A percentile compares a stretch with the other conserved stretches of the same genome.
Evolutionary conservation across 2,329 filamentous ascomycete genomes (phyloP).

Genomic region (Microascus cirrosus): DNA sequence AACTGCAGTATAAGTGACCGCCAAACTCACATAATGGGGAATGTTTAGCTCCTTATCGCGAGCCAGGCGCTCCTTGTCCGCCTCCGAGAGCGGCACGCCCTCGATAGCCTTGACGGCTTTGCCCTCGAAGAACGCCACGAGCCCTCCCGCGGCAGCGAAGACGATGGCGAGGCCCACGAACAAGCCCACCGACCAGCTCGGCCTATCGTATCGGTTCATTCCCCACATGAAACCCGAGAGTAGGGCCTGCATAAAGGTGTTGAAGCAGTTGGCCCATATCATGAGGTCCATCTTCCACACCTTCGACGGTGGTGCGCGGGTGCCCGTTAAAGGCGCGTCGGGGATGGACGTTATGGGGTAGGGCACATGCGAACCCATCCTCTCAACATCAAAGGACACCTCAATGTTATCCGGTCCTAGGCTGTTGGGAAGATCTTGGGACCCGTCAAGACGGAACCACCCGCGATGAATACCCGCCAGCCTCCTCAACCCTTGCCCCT

Average conservation of each 20-base stretch:
- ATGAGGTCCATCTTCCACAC: slow-evolving; percentile 72
- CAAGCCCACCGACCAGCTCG: slow-evolving; percentile 67
- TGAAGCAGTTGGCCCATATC: slow-evolving; percentile 67
- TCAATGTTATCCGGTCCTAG: slow-evolving; percentile 30
- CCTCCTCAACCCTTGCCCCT: slow-evolving; percentile 47
- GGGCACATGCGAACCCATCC: slow-evolving; percentile 32
- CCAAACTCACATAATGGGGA: slow-evolving; percentile 32
- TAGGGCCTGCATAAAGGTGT: slow-evolving; percentile 65
- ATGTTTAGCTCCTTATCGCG: slow-evolving; percentile 44
- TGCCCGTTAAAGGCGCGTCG: slow-evolving; percentile 58
- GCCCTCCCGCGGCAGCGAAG: slow-evolving; percentile 53
- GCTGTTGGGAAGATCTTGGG: slow-evolving; percentile 41
- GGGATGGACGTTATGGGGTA: slow-evolving; percentile 53
- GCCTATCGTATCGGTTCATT: slow-evolving; percentile 60
- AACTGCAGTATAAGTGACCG: not conserved
- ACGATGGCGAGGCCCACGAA: slow-evolving; percentile 65
- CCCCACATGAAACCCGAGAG: slow-evolving; percentile 79
- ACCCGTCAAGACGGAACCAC: slow-evolving; percentile 66
- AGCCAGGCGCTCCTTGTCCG: slow-evolving; percentile 38
- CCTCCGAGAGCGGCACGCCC: slow-evolving; percentile 52
- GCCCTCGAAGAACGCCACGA: slow-evolving; percentile 61
- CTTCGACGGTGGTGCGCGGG: slow-evolving; percentile 54
- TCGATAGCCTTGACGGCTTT: slow-evolving; percentile 62
- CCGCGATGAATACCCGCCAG: slow-evolving; percentile 63
- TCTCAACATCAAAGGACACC: slow-evolving; percentile 20